phyloP scores from a whole-genome alignment of 257 asterid genomes.

The Forsythia viridissima region DNA sequence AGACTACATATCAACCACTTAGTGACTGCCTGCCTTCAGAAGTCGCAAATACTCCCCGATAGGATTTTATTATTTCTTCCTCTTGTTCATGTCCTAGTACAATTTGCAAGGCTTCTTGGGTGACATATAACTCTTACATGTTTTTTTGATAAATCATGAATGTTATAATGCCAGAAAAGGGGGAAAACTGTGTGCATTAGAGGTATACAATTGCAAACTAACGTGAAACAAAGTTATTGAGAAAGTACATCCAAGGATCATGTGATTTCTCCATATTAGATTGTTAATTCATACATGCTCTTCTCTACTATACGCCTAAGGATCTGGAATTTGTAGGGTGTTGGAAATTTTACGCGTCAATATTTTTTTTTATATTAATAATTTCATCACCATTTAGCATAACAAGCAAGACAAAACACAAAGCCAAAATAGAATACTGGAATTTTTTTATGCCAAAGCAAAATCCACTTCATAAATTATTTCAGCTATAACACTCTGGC shows the following conservation, averaged over 20 bases:
- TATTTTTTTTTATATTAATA: neutral
- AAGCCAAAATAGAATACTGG: neutral
- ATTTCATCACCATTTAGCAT: neutral
- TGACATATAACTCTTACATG: too few relatives aligned
- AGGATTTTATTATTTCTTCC: neutral
- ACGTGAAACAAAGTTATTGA: too few relatives aligned
- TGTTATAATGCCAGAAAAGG: neutral
- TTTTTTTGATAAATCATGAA: too few relatives aligned
- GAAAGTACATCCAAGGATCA: neutral
- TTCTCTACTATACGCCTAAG: neutral
- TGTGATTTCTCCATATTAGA: neutral
- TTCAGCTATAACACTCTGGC: neutral
- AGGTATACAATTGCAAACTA: neutral
- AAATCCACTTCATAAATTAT: neutral
- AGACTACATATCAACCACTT: neutral
- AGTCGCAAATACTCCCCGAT: neutral
- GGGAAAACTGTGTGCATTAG: neutral
- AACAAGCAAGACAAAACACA: neutral
- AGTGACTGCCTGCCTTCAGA: neutral
- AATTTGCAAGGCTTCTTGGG: neutral
- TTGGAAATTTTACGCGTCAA: neutral
- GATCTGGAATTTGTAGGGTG: neutral
- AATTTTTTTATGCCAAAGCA: neutral
- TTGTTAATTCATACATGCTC: neutral
- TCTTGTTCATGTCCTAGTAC: neutral